A percentile compares a stretch with the other conserved stretches of the same genome.
These are phyloP conservation scores for Linderniella brevidens DNA, from an alignment of 257 asterid species.

Conservation along the genomic window DNA sequence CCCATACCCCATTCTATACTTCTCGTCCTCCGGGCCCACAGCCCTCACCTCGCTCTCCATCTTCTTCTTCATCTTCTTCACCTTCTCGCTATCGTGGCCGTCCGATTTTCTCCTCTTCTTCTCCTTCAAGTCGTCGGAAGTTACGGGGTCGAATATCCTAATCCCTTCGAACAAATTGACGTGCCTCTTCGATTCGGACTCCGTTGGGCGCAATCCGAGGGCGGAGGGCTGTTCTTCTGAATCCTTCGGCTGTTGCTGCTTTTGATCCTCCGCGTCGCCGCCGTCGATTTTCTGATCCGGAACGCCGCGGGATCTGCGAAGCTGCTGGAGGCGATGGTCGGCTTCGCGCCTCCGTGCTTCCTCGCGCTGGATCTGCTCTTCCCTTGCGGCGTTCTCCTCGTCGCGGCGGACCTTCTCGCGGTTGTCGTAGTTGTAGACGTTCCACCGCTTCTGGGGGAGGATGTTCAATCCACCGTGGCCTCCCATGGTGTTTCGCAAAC, in stretches of 20 bases:
- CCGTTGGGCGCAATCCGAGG: slow-evolving; percentile 15
- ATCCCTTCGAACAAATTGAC: slow-evolving; percentile 79
- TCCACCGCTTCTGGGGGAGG: slow-evolving; percentile 97
- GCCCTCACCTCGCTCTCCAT: slow-evolving; percentile 50
- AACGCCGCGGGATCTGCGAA: slow-evolving; percentile 70
- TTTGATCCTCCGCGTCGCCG: too few species aligned
- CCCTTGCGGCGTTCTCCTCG: slow-evolving; percentile 90
- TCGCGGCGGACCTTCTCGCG: slow-evolving; percentile 83
- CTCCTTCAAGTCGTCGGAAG: slow-evolving; percentile 15
- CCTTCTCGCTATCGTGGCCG: slow-evolving; percentile 14
- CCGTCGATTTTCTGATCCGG: too few species aligned
- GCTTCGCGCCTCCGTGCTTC: slow-evolving; percentile 59
- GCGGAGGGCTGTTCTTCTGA: too few species aligned
- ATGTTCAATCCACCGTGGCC: slow-evolving; percentile 95
- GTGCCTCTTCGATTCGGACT: slow-evolving; percentile 51
- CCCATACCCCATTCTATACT: slow-evolving; percentile 74
- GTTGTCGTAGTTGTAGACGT: slow-evolving; percentile 83
- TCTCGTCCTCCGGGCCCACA: slow-evolving; percentile 85
- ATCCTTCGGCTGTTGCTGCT: slow-evolving; percentile 16
- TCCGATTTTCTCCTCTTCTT: slow-evolving; percentile 28
- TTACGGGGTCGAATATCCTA: slow-evolving; percentile 59
- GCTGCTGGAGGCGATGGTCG: slow-evolving; percentile 59
- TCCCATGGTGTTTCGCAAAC: too few species aligned
- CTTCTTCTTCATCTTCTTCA: slow-evolving; percentile 58
- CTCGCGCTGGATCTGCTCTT: slow-evolving; percentile 81